Percentiles rank a stretch among this genome's conserved stretches.
Conservation (phyloP, 2,329 filamentous ascomycete genomes). For the Fusarium sp. region DNA sequence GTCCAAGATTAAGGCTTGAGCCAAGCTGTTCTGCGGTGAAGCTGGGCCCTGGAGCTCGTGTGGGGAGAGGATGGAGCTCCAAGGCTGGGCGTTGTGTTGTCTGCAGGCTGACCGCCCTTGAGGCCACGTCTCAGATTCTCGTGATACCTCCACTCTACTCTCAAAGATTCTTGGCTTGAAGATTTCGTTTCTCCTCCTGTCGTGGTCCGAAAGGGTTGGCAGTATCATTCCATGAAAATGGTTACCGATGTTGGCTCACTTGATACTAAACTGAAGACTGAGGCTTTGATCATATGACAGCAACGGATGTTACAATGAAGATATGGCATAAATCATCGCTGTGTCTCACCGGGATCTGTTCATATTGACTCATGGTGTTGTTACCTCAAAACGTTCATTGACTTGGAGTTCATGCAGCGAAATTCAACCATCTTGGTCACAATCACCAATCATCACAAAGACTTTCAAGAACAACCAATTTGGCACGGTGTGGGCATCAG, state of each 20-base stretch:
- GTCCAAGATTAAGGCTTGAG: background rate
- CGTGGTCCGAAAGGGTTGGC: accelerated
- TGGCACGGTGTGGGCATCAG: background rate
- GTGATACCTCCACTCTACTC: background rate
- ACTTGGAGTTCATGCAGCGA: background rate
- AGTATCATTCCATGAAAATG: background rate
- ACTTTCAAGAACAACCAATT: background rate
- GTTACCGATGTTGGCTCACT: background rate
- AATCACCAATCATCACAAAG: background rate
- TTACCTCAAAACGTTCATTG: too few relatives aligned
- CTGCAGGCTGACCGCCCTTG: background rate
- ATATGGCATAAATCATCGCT: background rate
- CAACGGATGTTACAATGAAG: background rate
- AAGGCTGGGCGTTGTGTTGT: background rate
- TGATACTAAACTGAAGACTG: background rate
- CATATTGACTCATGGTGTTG: background rate
- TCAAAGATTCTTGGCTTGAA: background rate
- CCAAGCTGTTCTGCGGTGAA: background rate
- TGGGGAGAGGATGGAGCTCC: background rate
- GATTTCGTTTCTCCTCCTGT: background rate
- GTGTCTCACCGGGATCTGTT: background rate
- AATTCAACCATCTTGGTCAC: background rate
- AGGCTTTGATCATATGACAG: background rate
- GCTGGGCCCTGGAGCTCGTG: background rate
- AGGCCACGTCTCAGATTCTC: background rate